Base-by-base conservation (phyloP, 306 rosid genomes). In the Rosa chinensis region DNA sequence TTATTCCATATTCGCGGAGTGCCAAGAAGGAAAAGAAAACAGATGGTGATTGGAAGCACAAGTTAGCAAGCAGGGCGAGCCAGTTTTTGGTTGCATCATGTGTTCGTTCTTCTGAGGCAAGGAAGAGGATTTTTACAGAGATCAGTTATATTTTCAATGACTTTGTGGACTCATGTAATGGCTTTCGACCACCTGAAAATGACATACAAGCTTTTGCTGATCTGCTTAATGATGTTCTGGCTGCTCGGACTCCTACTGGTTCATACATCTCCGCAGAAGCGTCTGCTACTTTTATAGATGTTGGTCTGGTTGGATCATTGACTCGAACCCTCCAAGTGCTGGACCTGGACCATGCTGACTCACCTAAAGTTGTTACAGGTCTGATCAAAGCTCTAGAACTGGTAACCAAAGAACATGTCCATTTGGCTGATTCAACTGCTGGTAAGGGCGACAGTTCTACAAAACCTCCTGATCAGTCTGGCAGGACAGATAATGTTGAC, bases 1-100 rank as follows among this genome's bases (percentile, higher is more conserved):
- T 92, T 74, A 90, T 92, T 78, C 93, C 96, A 74, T 82, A 77
- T 75, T 86, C 88, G 62, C 88, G 92, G 67, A 89, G 86, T 80
- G 82, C 86, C 45, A 92, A 88, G 78, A 94, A 87, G 84, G 98
- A 94, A 81, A 94, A 94, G 90, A 91, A 86, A 89, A 69, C 64
- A 72, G 98, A 94, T 78, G 93, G 93, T 78, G 97, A 92, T 82
- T 94, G 98, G 98, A 91, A 92, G 89, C 98, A 94, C 89, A 94
- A 94, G 84, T 87, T 94, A 80, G 98, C 97, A 86, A 89, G 86
- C 80, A 87, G 97, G 84, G 94, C 95, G 44, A 92, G 89, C 79
- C 97, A 92, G 84, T 92, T 94, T 82, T 58, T 94, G 85, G 98
- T 94, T 63, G 97, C 97, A 77, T 90, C 97, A 10, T 91, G 94